Evolutionary conservation across 2,329 filamentous ascomycete species (phyloP).

Genomic region (Xenoacremonium recifei): DNA sequence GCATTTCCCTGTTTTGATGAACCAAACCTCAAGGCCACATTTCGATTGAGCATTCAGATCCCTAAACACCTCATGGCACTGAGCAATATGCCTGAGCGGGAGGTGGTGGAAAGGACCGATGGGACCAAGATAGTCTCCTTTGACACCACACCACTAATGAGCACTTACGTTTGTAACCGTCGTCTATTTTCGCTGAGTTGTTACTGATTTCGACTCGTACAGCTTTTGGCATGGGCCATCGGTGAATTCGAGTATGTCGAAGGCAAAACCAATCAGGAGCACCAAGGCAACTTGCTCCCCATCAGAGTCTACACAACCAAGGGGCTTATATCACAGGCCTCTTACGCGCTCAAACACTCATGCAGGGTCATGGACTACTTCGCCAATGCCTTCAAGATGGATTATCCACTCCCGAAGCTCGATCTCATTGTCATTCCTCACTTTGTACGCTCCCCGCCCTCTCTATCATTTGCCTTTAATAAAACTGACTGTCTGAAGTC

Average conservation of each 20-base stretch:
- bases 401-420: constrained; percentile 92
- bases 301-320: constrained; percentile 94
- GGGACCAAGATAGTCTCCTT: constrained; percentile 76
- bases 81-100: constrained; percentile 93
- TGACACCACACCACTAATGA: constrained; percentile 85
- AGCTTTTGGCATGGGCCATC: constrained; percentile 89
- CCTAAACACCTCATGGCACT: constrained; percentile 84
- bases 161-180: no score
- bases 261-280: constrained; percentile 82
- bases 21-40: constrained; percentile 93
- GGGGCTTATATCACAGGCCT: constrained; percentile 90
- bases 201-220: no score
- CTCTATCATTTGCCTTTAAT: no score
- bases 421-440: constrained; percentile 90
- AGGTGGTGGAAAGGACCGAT: constrained; percentile 54
- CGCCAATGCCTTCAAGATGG: constrained; percentile 89
- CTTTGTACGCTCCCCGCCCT: no score
- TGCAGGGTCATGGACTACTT: constrained; percentile 95
- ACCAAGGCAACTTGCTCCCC: constrained; percentile 86
- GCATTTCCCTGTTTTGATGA: constrained; percentile 99
- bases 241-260: constrained; percentile 98
- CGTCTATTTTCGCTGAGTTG: no score
- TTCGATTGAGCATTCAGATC: constrained; percentile 90
- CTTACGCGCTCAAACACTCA: constrained; percentile 85
- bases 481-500: no score